Evolutionary conservation across 225 moss, liverwort and hornwort genomes (phyloP), one percentile per base, ranked within the genome.

Genomic region (Sphagnum contortum): DNA sequence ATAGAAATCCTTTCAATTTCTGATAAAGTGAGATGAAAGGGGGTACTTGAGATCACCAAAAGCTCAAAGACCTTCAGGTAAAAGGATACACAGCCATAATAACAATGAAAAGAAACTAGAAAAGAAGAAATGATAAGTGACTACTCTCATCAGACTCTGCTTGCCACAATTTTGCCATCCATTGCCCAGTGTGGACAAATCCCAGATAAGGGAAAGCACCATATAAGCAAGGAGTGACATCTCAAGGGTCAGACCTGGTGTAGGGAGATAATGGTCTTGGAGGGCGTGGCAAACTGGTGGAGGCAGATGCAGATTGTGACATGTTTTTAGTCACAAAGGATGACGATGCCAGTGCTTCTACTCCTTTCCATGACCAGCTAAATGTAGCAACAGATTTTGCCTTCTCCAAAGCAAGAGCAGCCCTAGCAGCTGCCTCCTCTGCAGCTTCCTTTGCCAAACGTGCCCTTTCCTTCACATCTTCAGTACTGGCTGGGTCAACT

Each of bases 261-360:
- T 66, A 70, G 44, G 79, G 79, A 49, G 79, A 79, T 61, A 76
- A 66, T n/a, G 66, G 66, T 57, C 57, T 57, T 12, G 66, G 12
- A 44, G 68, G 49, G 50, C 9, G 6, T 8, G 55, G 59, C 44
- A 57, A 66, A 57, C 12, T 8, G 4, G 47, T 47, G n/a, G 66
- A 12, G n/a, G 5, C 48, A 9, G 57, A 66, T 55, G 57, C 4
- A 29, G 50, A 1, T 52, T 44, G 3, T 5, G 8, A 9, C 45
- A 55, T 52, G 68, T 48, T 12, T 4, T 68, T 60, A 29, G 11
- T 44, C 49, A 14, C 68, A 44, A 29, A 58, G 12, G 62, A 5
- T 45, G 57, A 68, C 9, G 44, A 29, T 12, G 48, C 59, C 4
- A 55, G 44, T 64, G 61, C 45, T 66, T 54, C 53, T 5, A 7